Base-by-base conservation (phyloP, 2,329 filamentous ascomycete genomes). In the Aureobasidium uvarum region DNA sequence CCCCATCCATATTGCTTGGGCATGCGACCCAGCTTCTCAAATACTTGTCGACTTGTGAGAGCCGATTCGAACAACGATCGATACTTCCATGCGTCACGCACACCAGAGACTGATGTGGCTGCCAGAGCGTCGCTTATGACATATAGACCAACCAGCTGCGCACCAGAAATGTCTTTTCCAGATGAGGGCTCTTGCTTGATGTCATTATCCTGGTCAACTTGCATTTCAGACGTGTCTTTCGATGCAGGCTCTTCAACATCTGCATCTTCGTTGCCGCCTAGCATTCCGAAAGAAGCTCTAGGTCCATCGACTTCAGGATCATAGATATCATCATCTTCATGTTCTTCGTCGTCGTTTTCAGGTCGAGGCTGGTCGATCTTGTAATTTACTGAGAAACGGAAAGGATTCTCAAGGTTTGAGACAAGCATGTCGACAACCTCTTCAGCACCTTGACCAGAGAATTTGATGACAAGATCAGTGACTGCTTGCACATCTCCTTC, bases 381-480 rank as follows among this genome's bases (percentile, higher is more conserved):
- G 0, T 87, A 85, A 67, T 91, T 93, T 28, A 89, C 90, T 7
- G 87, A 91, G 69, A 89, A 86, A 6, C 87, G 84, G 66, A 96
- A 86, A 0, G 95, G 95, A 60, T 84, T 86, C 66, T 89, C 83
- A 39, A 98, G 83, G 71, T 99, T 98, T 0, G 87, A 83, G 0
- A 96, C 85, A 43, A 98, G 87, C 77, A 96, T 86, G 58, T 94
- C 86, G n/a, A 96, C 92, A 41, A 97, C 89, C 78, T 98, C 95
- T 69, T 96, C 90, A 14, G 91, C 90, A 18, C 93, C 95, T 23
- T 87, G 84, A 45, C 89, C 91, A 1, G 92, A 90, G 74, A 98
- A 92, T 2, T 88, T 89, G 65, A 98, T 92, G 14, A 93, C 93
- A 77, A 98, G 97, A 3, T 89, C 85, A 1, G 93, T 94, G 2